Conservation (phyloP, 768 basidiomycete species). For the Rhodotorula paludigena region DNA sequence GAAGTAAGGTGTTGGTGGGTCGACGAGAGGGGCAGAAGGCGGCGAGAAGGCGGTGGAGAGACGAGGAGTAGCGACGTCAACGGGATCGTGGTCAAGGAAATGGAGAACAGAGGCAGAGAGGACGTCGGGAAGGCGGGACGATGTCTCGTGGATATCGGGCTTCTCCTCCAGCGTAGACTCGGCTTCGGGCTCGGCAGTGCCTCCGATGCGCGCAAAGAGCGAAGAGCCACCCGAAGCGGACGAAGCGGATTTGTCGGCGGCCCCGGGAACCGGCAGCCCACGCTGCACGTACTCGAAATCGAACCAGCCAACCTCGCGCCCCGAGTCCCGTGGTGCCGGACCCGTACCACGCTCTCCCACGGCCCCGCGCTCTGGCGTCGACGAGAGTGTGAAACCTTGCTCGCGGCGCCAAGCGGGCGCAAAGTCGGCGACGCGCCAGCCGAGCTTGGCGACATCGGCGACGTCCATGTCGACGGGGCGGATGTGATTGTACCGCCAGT, state of each 20-base stretch:
- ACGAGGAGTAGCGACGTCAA: too few relatives aligned
- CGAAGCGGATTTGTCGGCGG: neutral
- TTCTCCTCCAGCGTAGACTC: neutral
- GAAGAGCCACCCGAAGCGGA: neutral
- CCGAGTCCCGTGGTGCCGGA: neutral
- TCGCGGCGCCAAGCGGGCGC: neutral
- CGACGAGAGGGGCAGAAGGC: too few relatives aligned
- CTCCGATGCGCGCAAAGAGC: neutral
- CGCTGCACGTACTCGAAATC: neutral
- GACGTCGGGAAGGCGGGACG: too few relatives aligned
- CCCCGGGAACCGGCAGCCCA: neutral
- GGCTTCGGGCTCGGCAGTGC: neutral
- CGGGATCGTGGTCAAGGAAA: too few relatives aligned
- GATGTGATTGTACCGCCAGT: neutral
- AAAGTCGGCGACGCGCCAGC: neutral
- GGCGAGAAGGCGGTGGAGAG: too few relatives aligned
- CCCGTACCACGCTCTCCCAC: conserved; percentile 6
- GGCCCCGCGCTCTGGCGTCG: neutral
- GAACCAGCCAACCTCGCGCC: neutral
- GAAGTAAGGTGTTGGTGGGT: too few relatives aligned
- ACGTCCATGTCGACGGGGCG: rapidly evolving
- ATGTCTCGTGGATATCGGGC: neutral
- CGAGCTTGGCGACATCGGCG: neutral
- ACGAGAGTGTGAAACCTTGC: neutral
- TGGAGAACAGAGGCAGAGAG: too few relatives aligned